Conservation (phyloP, 768 basidiomycete genomes). For the Lentinus brumalis region DNA sequence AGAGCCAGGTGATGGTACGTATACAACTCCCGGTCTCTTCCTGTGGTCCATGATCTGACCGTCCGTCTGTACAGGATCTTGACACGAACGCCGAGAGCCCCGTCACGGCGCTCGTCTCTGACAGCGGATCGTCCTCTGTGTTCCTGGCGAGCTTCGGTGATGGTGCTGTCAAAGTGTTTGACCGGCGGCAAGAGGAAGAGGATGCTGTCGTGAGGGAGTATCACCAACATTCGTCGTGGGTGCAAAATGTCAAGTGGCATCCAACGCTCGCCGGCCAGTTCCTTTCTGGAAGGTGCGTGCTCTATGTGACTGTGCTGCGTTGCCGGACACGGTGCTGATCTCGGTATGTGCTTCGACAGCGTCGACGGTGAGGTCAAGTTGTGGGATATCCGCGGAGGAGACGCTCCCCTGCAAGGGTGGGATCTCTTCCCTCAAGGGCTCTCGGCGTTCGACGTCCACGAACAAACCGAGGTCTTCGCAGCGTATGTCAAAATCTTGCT, state of each 20-base stretch:
- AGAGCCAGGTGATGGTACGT: constrained; percentile 71
- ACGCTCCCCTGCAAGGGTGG: constrained; percentile 62
- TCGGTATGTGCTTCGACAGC: constrained; percentile 42
- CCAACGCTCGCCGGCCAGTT: constrained; percentile 68
- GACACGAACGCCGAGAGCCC: constrained; percentile 90
- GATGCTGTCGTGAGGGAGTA: constrained; percentile 82
- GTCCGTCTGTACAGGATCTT: constrained; percentile 60
- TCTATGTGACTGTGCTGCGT: neutral
- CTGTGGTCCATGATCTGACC: neutral
- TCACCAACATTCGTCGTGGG: constrained; percentile 78
- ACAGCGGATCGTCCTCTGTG: constrained; percentile 71
- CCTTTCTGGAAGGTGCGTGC: constrained; percentile 79
- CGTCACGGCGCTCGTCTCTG: constrained; percentile 82
- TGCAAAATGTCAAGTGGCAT: constrained; percentile 89
- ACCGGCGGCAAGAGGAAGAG: constrained; percentile 83
- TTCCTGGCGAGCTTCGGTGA: constrained; percentile 94
- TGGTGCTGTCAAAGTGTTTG: constrained; percentile 87
- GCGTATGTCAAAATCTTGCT: constrained; percentile 52
- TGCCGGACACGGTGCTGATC: neutral
- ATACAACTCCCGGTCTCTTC: neutral
- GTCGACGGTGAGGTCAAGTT: constrained; percentile 87
- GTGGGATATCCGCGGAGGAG: constrained; percentile 81
- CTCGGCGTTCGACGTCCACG: constrained; percentile 85
- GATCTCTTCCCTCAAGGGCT: constrained; percentile 71
- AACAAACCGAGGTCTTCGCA: constrained; percentile 80